Evolutionary conservation across 257 asterid genomes (phyloP).

Genomic region (Nicotiana sylvestris): DNA sequence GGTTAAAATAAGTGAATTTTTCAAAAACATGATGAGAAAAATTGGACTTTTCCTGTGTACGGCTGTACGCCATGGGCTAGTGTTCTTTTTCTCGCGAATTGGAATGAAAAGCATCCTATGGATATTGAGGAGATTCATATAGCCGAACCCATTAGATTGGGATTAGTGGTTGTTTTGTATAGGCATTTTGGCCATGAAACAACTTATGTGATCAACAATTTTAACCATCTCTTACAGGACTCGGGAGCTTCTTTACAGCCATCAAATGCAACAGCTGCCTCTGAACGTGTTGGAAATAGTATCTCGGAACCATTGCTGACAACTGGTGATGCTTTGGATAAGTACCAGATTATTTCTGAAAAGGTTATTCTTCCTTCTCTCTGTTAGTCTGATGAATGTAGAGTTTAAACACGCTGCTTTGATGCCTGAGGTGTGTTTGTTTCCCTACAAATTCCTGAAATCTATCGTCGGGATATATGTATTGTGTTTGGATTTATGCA

Average conservation of each 20-base stretch:
- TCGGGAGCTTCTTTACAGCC: slow-evolving; percentile 49
- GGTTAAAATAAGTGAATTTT: slow-evolving; percentile 13
- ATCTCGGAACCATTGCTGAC: slow-evolving; percentile 58
- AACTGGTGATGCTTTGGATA: slow-evolving; percentile 87
- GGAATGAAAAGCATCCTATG: not conserved
- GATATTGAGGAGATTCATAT: not conserved
- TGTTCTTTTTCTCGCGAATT: not conserved
- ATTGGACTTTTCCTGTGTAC: not conserved
- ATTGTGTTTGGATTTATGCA: not conserved
- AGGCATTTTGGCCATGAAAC: not conserved
- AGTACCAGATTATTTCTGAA: slow-evolving; percentile 82
- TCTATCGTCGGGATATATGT: not conserved
- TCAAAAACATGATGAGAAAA: too few species aligned
- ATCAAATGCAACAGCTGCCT: slow-evolving; percentile 42
- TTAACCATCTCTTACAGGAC: slow-evolving; percentile 42
- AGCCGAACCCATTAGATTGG: not conserved
- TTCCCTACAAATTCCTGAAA: not conserved
- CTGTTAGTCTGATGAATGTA: not conserved
- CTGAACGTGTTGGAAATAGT: slow-evolving; percentile 59
- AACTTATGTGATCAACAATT: not conserved
- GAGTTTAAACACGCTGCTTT: not conserved
- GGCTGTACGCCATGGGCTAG: not conserved
- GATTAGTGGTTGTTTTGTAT: not conserved
- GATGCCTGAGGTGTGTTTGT: not conserved
- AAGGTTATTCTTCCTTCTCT: slow-evolving; percentile 45